Percentiles rank a stretch among this genome's conserved stretches.
These are phyloP conservation scores for Globisporangium iwayamae DNA, from an alignment of 352 stramenopile species.

Conservation along the genomic window DNA sequence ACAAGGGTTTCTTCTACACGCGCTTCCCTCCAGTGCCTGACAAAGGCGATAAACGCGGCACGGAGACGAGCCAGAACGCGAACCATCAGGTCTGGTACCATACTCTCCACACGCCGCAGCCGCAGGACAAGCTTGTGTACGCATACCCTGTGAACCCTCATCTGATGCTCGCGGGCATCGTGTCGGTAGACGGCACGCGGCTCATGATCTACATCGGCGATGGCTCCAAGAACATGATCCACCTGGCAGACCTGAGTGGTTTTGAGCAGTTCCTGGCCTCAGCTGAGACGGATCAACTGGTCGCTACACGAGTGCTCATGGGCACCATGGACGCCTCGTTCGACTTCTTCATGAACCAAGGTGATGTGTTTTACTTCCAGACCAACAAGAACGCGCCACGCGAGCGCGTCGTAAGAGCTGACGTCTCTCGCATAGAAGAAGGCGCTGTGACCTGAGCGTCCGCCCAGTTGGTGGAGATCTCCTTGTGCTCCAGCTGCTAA, in stretches of 20 bases:
- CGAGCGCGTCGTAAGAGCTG: constrained; percentile 63
- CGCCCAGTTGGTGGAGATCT: constrained; percentile 62
- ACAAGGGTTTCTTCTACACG: constrained; percentile 86
- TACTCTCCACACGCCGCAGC: constrained; percentile 59
- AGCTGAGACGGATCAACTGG: constrained; percentile 19
- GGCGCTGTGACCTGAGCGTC: constrained; percentile 40
- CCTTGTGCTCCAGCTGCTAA: constrained; percentile 74
- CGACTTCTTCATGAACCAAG: constrained; percentile 87
- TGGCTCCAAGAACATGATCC: constrained; percentile 88
- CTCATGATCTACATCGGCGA: constrained; percentile 76
- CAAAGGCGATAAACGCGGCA: constrained; percentile 56
- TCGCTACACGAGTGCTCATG: constrained; percentile 75
- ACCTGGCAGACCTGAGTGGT: constrained; percentile 49
- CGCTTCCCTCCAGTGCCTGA: constrained; percentile 69
- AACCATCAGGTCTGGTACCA: constrained; percentile 87
- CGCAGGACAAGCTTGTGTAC: constrained; percentile 73
- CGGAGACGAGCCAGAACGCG: constrained; percentile 71
- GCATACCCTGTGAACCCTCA: constrained; percentile 72
- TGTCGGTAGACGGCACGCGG: constrained; percentile 78
- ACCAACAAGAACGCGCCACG: constrained; percentile 81
- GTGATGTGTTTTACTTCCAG: constrained; percentile 84
- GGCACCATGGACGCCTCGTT: constrained; percentile 85
- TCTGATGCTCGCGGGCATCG: constrained; percentile 58
- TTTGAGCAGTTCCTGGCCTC: constrained; percentile 50
- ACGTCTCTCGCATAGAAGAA: constrained; percentile 14